phyloP scores from a whole-genome alignment of 2,329 filamentous ascomycete genomes.

The Scytalidium sp. region DNA sequence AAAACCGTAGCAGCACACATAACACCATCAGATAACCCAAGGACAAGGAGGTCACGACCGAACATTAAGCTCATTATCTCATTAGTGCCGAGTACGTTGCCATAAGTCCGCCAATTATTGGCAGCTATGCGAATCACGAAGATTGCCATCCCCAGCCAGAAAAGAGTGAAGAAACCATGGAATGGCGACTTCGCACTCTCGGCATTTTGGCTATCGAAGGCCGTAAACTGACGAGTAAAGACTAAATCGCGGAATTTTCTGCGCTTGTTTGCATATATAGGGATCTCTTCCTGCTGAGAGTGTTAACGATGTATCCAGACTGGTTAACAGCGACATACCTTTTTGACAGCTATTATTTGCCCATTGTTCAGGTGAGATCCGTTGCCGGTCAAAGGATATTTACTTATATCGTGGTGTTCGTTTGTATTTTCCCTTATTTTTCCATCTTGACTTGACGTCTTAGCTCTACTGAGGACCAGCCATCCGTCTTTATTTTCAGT shows the following conservation, averaged over 20 bases:
- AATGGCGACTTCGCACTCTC: constrained; percentile 65
- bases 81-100: constrained; percentile 66
- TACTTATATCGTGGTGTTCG: constrained; percentile 22
- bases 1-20: constrained; percentile 67
- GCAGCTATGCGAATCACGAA: constrained; percentile 65
- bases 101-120: constrained; percentile 66
- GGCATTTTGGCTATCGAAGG: constrained; percentile 71
- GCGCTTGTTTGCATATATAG: constrained; percentile 17
- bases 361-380: constrained; percentile 23
- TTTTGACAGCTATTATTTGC: constrained; percentile 19
- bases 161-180: constrained; percentile 76
- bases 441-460: constrained; percentile 12
- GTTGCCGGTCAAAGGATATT: constrained; percentile 24
- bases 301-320: not conserved
- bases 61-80: constrained; percentile 72
- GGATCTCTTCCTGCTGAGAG: constrained; percentile 17
- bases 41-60: constrained; percentile 49
- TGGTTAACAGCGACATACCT: constrained; percentile 11
- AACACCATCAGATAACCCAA: constrained; percentile 62
- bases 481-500: not conserved
- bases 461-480: constrained; percentile 3
- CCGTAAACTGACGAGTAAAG: constrained; percentile 70
- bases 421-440: constrained; percentile 22
- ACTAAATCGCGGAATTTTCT: constrained; percentile 51
- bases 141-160: constrained; percentile 69